Percentiles rank a stretch among this genome's conserved stretches.
Conservation (phyloP, 176 grass and related monocot species). For the Metroxylon sagu region DNA sequence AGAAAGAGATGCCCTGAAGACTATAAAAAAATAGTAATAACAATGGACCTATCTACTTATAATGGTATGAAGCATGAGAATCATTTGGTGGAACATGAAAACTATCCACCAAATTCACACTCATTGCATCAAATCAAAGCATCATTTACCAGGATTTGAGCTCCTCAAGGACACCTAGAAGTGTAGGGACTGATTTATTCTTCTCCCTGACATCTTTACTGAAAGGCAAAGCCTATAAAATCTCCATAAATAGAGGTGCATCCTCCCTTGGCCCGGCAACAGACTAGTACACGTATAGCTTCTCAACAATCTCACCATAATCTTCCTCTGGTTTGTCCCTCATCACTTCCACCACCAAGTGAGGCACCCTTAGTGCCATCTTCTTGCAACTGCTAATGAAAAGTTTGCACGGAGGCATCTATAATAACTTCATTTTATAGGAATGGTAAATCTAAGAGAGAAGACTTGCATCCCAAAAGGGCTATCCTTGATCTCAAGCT, state of each 20-base stretch:
- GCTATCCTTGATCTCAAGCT: conserved; percentile 92
- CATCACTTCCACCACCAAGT: conserved; percentile 79
- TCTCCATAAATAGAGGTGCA: conserved; percentile 64
- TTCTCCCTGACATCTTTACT: background rate
- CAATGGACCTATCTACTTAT: background rate
- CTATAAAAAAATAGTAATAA: background rate
- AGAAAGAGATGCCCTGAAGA: too few species aligned
- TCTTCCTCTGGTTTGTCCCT: conserved; percentile 25
- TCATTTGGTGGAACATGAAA: conserved; percentile 2
- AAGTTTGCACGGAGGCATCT: conserved; percentile 75
- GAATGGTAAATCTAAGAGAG: conserved; percentile 68
- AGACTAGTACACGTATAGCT: conserved; percentile 91
- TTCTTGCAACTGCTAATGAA: conserved; percentile 60
- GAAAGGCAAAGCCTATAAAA: conserved; percentile 31
- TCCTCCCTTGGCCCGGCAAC: conserved; percentile 77
- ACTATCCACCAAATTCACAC: conserved; percentile 20
- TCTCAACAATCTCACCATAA: too few species aligned
- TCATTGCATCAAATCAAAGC: conserved; percentile 1
- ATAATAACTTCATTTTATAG: conserved; percentile 85
- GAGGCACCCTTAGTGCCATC: conserved; percentile 51
- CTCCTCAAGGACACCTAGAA: conserved; percentile 1
- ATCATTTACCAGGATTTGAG: background rate
- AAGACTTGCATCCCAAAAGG: conserved; percentile 74
- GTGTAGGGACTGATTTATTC: background rate
- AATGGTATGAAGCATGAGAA: background rate